Evolutionary conservation across 2,329 filamentous ascomycete species (phyloP).

Genomic region (Blumeria hordei): DNA sequence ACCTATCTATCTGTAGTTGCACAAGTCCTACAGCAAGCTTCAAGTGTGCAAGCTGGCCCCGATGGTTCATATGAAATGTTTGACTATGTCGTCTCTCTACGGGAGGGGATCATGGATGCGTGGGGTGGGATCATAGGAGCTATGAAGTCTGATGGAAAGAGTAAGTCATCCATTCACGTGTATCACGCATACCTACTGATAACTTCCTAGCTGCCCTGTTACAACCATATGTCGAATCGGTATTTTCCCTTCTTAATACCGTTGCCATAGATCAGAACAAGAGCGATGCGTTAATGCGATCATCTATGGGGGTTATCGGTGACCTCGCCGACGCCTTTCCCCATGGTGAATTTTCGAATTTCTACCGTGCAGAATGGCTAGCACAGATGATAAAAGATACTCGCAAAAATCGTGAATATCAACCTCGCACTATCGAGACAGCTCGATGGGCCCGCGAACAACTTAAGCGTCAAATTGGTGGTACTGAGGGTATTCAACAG

Average conservation of each 20-base stretch:
- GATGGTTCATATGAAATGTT: slow-evolving; percentile 87
- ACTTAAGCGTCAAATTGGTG: slow-evolving; percentile 68
- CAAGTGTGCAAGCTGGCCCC: slow-evolving; percentile 50
- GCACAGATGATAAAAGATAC: slow-evolving; percentile 79
- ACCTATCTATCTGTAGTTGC: slow-evolving; percentile 81
- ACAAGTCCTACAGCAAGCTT: slow-evolving; percentile 81
- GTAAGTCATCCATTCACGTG: slow-evolving; percentile 22
- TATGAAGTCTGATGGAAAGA: slow-evolving; percentile 63
- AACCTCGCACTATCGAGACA: slow-evolving; percentile 67
- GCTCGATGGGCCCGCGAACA: slow-evolving; percentile 94
- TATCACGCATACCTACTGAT: neutral
- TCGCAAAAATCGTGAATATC: slow-evolving; percentile 69
- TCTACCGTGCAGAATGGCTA: slow-evolving; percentile 81
- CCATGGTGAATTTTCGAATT: slow-evolving; percentile 59
- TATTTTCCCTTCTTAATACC: slow-evolving; percentile 66
- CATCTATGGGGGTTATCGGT: slow-evolving; percentile 93
- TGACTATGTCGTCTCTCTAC: slow-evolving; percentile 82
- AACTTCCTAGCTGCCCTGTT: slow-evolving; percentile 19
- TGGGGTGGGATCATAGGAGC: slow-evolving; percentile 94
- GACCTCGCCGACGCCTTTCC: slow-evolving; percentile 89
- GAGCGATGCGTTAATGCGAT: slow-evolving; percentile 74
- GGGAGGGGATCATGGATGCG: slow-evolving; percentile 96
- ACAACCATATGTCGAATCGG: slow-evolving; percentile 54
- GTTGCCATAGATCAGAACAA: slow-evolving; percentile 67
- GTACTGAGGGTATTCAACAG: slow-evolving; percentile 16